Conservation (phyloP, 306 rosid genomes). For the Spatholobus suberectus region DNA sequence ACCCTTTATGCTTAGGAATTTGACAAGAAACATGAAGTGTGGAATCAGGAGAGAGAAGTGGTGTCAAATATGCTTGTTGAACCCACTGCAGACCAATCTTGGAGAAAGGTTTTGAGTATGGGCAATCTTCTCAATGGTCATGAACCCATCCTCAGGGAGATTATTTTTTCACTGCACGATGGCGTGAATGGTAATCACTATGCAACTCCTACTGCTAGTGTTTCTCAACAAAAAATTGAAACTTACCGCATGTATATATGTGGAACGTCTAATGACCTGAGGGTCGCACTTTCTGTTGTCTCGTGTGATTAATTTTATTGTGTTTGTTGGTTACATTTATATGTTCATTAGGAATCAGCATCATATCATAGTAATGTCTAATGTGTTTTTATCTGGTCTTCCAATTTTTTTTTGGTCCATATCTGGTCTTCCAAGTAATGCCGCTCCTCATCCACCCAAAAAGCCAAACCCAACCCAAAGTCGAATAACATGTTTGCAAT, state of each 20-base stretch:
- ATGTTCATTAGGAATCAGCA: not conserved
- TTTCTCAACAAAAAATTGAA: constrained; percentile 57
- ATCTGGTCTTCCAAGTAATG: not conserved
- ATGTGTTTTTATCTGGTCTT: not conserved
- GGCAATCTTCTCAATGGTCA: constrained; percentile 91
- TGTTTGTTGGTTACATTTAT: not conserved
- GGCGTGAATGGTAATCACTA: constrained; percentile 64
- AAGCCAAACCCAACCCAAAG: not conserved
- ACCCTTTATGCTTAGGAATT: constrained; percentile 54
- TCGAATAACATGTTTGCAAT: not conserved
- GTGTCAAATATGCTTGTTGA: constrained; percentile 68
- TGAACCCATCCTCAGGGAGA: constrained; percentile 79
- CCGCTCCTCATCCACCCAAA: not conserved
- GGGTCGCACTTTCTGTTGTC: constrained; percentile 77
- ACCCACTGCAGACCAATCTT: constrained; percentile 76
- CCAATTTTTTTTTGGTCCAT: not conserved
- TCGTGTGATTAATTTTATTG: constrained; percentile 64
- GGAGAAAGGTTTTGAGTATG: constrained; percentile 88
- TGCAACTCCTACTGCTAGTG: constrained; percentile 47
- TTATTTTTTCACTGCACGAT: constrained; percentile 63
- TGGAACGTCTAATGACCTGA: constrained; percentile 81
- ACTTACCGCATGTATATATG: constrained; percentile 74
- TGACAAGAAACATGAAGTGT: constrained; percentile 60
- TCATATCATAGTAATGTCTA: not conserved
- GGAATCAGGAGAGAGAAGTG: constrained; percentile 61